A percentile compares a stretch with the other conserved stretches of the same genome.
Conservation (phyloP, 805 yeast genomes). For the Phaffomyces opuntiae region DNA sequence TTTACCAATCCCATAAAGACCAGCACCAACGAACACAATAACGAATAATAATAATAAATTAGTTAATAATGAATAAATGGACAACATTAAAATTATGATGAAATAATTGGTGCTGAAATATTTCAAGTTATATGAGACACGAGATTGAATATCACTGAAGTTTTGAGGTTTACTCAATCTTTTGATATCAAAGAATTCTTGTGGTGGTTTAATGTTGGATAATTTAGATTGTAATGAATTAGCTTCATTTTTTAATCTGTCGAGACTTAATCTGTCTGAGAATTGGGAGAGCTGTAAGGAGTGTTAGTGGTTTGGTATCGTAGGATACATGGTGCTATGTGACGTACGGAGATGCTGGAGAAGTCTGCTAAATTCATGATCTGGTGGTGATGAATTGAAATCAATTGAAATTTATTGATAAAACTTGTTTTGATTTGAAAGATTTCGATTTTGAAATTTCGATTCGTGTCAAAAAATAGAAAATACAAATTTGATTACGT, state of each 20-base stretch:
- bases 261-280: constrained; percentile 43
- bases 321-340: too few species aligned
- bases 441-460: not conserved
- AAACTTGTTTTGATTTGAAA: too few species aligned
- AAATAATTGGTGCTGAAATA: constrained; percentile 86
- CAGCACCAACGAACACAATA: constrained; percentile 61
- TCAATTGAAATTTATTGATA: not conserved
- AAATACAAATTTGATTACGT: not conserved
- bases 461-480: not conserved
- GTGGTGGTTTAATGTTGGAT: constrained; percentile 76
- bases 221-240: constrained; percentile 53
- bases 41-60: constrained; percentile 83
- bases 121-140: constrained; percentile 80
- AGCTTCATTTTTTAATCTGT: constrained; percentile 42
- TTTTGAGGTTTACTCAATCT: constrained; percentile 87
- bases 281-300: constrained; percentile 31
- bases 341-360: constrained; percentile 28
- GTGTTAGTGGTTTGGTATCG: not conserved
- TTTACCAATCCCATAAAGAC: constrained; percentile 70
- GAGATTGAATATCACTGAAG: constrained; percentile 80
- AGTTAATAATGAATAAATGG: constrained; percentile 81
- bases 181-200: constrained; percentile 88
- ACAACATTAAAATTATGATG: constrained; percentile 61
- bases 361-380: constrained; percentile 30
- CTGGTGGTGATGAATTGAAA: constrained; percentile 1